These are phyloP conservation scores for Alternaria arborescens DNA, from an alignment of 2,329 filamentous ascomycete species.

Conservation along the genomic window DNA sequence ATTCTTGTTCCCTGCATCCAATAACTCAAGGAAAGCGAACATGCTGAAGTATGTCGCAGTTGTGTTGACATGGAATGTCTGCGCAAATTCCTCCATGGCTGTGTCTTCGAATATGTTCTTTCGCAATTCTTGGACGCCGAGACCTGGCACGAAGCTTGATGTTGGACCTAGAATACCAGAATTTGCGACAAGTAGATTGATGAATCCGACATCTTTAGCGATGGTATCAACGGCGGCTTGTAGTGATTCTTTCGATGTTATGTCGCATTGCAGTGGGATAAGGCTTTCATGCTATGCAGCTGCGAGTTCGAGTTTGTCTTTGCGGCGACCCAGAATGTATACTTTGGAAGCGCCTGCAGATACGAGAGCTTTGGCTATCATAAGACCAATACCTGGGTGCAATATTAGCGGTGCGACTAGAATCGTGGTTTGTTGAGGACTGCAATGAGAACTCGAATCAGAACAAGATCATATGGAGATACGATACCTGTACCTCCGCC, in stretches of 20 bases:
- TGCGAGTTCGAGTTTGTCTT: neutral
- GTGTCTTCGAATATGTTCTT: neutral
- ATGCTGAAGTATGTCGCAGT: constrained; percentile 52
- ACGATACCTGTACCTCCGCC: neutral
- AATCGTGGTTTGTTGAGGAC: neutral
- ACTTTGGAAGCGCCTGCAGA: neutral
- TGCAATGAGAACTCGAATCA: neutral
- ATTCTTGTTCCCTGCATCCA: constrained; percentile 49
- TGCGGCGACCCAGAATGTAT: neutral
- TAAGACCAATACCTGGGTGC: neutral
- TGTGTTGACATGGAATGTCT: constrained; percentile 40
- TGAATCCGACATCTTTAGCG: neutral
- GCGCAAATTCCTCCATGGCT: constrained; percentile 32
- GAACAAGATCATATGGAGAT: neutral
- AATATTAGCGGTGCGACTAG: neutral
- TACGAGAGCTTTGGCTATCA: neutral
- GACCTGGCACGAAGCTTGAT: neutral
- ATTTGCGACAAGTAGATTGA: neutral
- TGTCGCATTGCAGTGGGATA: neutral
- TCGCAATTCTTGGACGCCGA: neutral
- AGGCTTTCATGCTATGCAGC: neutral
- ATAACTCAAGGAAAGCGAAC: constrained; percentile 52
- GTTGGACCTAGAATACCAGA: neutral
- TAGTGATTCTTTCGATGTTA: neutral
- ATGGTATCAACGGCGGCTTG: neutral